phyloP scores from a whole-genome alignment of 495 filamentous ascomycete species.

The Pyronema omphalodes region DNA sequence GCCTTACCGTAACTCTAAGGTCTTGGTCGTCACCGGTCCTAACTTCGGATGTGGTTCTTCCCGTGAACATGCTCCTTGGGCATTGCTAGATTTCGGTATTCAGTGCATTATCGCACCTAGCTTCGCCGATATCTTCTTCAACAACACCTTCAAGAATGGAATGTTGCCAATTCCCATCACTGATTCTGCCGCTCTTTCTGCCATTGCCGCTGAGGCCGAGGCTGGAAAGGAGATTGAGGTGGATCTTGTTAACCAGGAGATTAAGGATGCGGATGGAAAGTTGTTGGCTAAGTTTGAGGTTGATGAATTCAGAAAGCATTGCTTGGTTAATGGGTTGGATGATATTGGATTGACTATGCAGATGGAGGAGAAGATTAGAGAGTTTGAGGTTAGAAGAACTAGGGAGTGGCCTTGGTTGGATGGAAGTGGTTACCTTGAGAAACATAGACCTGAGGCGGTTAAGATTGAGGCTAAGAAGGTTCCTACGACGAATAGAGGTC shows the following conservation, averaged over 20 bases:
- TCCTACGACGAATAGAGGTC: slow-evolving; percentile 78
- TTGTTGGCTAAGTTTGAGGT: slow-evolving; percentile 64
- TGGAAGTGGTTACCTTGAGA: slow-evolving; percentile 63
- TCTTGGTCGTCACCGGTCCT: slow-evolving; percentile 77
- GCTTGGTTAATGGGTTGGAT: slow-evolving; percentile 83
- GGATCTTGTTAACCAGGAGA: slow-evolving; percentile 68
- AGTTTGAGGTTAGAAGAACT: slow-evolving; percentile 62
- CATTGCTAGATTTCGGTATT: slow-evolving; percentile 89
- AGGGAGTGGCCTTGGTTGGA: slow-evolving; percentile 82
- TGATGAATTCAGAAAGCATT: slow-evolving; percentile 84
- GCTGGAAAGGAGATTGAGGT: slow-evolving; percentile 78
- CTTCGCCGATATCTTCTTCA: slow-evolving; percentile 97
- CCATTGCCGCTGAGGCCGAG: slow-evolving; percentile 60
- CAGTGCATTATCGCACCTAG: slow-evolving; percentile 80
- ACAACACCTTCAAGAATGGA: slow-evolving; percentile 99
- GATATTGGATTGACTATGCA: slow-evolving; percentile 92
- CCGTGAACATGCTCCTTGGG: slow-evolving; percentile 94
- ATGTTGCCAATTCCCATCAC: slow-evolving; percentile 79
- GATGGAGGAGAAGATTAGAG: slow-evolving; percentile 69
- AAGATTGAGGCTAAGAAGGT: slow-evolving; percentile 61
- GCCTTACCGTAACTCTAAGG: slow-evolving; percentile 69
- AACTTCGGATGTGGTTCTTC: slow-evolving; percentile 95
- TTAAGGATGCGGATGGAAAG: slow-evolving; percentile 57
- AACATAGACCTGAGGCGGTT: slow-evolving; percentile 38
- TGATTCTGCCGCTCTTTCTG: slow-evolving; percentile 43